Evolutionary conservation across 805 yeast species (phyloP), one percentile per base, ranked within the genome.

Genomic region (Wickerhamomyces alni): DNA sequence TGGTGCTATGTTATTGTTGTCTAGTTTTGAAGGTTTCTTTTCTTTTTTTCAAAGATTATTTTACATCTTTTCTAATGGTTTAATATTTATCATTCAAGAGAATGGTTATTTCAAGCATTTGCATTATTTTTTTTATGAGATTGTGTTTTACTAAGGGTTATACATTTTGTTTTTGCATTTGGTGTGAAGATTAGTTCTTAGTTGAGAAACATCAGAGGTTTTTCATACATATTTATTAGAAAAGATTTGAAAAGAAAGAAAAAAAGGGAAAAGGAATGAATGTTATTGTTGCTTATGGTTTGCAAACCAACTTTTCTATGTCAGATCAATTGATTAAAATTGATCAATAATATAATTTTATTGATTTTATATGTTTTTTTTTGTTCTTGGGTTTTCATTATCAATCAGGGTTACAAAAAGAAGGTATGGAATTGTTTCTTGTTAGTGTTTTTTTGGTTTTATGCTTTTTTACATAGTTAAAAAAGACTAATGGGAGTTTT

Each of bases 341-440:
- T 21, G 24, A 24, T 30, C 16, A 15, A 15, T 29, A 19, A 19
- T 30, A n/a, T 11, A 17, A 8, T 30, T 35, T 36, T 21, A 21
- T 40, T 29, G 37, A 33, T 35, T 40, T 32, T 24, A 33, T 24
- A 26, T 21, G 6, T 21, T 21, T 30, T 30, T 30, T 10, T 7
- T 30, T 17, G 33, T 30, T 30, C n/a, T 30, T 30, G 33, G 33
- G 33, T 30, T 16, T 30, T 30, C 24, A 21, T 30, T 17, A n/a
- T n/a, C 15, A 29, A 30, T n/a, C 8, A 15, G 33, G 33, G 33
- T 17, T 18, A 17, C 33, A 30, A 30, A 30, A 30, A 30, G 7
- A 29, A 29, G 24, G 9, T 21, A 21, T 21, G 24, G 24, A 21
- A 21, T 21, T 21, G 9, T 21, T 21, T 21, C 24, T 21, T 21